A percentile compares a stretch with the other conserved stretches of the same genome.
phyloP scores from a whole-genome alignment of 305 asterid species.

The Fraxinus angustifolia region DNA sequence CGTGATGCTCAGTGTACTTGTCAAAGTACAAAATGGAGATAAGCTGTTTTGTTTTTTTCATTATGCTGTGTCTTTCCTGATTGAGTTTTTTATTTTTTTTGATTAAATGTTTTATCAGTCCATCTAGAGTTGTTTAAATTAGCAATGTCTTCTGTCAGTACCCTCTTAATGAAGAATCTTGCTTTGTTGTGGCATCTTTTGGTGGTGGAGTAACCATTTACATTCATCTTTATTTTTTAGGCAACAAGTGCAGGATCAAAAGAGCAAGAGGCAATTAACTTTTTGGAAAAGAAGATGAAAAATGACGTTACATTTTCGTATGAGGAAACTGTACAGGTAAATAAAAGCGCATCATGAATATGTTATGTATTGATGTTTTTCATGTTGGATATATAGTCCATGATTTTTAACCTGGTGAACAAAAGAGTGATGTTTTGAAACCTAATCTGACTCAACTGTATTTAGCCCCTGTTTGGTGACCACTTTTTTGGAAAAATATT shows the following conservation, averaged over 20 bases:
- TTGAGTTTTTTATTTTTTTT: not conserved
- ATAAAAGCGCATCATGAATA: not conserved
- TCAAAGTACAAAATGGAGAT: not conserved
- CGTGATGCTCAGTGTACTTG: not conserved
- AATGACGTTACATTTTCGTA: conserved; percentile 82
- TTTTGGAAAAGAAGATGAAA: conserved; percentile 97
- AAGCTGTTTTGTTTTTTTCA: not conserved
- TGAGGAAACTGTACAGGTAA: conserved; percentile 98
- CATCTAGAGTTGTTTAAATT: not conserved
- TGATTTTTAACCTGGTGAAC: not conserved
- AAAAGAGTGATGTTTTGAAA: not conserved
- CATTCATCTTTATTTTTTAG: conserved; percentile 41
- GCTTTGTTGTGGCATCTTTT: conserved; percentile 5
- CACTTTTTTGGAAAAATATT: too few relatives aligned
- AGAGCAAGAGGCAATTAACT: conserved; percentile 97
- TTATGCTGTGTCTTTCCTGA: not conserved
- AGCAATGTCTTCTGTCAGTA: not conserved
- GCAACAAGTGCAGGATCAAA: conserved; percentile 98
- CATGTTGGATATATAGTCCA: not conserved
- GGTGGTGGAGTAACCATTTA: conserved; percentile 1
- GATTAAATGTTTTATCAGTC: not conserved
- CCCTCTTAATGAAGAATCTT: not conserved
- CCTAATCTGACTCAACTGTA: not conserved
- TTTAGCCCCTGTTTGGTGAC: not conserved
- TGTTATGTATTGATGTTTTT: not conserved